A percentile compares a stretch with the other conserved stretches of the same genome.
phyloP scores from a whole-genome alignment of 495 filamentous ascomycete species.

The Penicillium robsamsonii region DNA sequence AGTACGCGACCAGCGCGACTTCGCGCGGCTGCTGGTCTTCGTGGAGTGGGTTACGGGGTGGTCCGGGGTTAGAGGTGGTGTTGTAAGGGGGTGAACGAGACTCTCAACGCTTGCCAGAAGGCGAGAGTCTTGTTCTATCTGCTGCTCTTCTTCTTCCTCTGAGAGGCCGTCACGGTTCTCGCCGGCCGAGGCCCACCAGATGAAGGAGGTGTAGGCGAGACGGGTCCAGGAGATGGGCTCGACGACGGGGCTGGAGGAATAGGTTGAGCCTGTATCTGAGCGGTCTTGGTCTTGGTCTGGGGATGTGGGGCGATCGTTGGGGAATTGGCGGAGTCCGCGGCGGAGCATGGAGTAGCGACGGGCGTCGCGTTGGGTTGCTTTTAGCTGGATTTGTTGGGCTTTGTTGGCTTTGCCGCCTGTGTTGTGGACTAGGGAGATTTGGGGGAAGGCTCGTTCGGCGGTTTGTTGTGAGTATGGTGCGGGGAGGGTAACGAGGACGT shows the following conservation, averaged over 20 bases:
- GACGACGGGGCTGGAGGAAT: constrained; percentile 53
- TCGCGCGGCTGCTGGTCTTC: constrained; percentile 50
- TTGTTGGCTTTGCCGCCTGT: constrained; percentile 27
- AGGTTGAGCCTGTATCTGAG: constrained; percentile 46
- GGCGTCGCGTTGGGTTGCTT: constrained; percentile 87
- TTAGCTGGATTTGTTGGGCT: constrained; percentile 47
- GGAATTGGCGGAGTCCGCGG: constrained; percentile 58
- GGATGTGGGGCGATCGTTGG: constrained; percentile 26
- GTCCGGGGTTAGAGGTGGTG: constrained; percentile 21
- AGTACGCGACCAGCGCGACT: constrained; percentile 83
- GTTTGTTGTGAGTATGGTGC: constrained; percentile 58
- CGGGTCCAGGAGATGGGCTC: constrained; percentile 87
- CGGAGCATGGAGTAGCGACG: constrained; percentile 74
- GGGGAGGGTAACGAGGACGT: constrained; percentile 80
- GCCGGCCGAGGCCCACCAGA: constrained; percentile 98
- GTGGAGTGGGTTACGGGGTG: constrained; percentile 40
- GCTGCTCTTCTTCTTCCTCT: constrained; percentile 45
- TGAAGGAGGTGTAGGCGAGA: constrained; percentile 85
- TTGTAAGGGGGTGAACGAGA: constrained; percentile 30
- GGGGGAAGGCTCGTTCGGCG: constrained; percentile 65
- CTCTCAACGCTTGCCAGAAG: constrained; percentile 44
- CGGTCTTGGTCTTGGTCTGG: constrained; percentile 24
- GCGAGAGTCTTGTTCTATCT: constrained; percentile 43
- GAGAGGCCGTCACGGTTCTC: constrained; percentile 62
- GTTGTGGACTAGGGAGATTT: constrained; percentile 46